Percentiles rank a stretch among this genome's conserved stretches.
phyloP scores from a whole-genome alignment of 176 grass and related monocot genomes.

The Alloteropsis semialata region DNA sequence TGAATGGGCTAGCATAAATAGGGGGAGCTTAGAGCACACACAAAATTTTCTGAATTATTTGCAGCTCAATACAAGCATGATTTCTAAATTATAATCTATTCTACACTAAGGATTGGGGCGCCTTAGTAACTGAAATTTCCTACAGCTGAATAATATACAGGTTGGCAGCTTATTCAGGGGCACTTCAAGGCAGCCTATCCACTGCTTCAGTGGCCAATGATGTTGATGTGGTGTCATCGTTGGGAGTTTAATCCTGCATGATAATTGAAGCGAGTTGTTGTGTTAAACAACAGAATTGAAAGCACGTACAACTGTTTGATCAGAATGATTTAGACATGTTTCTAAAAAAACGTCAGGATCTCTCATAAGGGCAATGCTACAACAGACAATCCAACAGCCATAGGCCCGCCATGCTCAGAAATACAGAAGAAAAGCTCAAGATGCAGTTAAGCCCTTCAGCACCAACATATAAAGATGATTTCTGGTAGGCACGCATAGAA shows the following conservation, averaged over 20 bases:
- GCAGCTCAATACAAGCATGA: neutral
- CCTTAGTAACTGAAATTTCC: slow-evolving; percentile 17
- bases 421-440: neutral
- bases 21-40: neutral
- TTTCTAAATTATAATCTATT: neutral
- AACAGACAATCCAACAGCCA: neutral
- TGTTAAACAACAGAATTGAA: neutral
- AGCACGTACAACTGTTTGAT: neutral
- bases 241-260: slow-evolving; percentile 28
- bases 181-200: neutral
- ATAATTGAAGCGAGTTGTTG: neutral
- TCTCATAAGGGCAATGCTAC: neutral
- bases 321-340: neutral
- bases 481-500: neutral
- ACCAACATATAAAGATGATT: neutral
- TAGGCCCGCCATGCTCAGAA: neutral
- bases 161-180: slow-evolving; percentile 15
- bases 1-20: neutral
- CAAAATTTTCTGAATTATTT: slow-evolving; percentile 29
- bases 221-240: neutral
- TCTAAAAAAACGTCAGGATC: neutral
- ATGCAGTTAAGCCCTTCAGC: neutral
- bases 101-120: neutral
- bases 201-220: neutral
- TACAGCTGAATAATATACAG: slow-evolving; percentile 38